These are phyloP conservation scores for Ocimum tenuiflorum DNA, from an alignment of 257 asterid genomes.

Conservation along the genomic window DNA sequence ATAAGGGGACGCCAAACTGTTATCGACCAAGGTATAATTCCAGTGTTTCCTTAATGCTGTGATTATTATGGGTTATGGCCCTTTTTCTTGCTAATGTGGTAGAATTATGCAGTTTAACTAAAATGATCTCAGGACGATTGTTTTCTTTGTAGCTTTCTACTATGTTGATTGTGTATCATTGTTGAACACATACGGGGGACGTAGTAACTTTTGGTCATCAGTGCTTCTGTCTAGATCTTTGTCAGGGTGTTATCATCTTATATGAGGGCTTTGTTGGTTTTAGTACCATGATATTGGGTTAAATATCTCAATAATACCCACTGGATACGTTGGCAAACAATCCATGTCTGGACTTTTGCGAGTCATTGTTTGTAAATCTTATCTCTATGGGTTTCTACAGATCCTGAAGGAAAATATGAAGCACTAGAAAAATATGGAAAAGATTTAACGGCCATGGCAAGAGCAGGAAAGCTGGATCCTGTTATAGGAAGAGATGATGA, in stretches of 20 bases:
- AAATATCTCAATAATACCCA: not conserved
- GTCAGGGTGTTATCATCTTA: not conserved
- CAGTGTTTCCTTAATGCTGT: not conserved
- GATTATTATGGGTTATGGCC: not conserved
- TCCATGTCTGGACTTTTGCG: not conserved
- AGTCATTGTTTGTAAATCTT: not conserved
- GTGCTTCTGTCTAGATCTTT: not conserved
- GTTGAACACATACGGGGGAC: not conserved
- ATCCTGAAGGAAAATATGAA: constrained; percentile 94
- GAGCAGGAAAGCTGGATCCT: constrained; percentile 93
- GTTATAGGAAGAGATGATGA: constrained; percentile 98
- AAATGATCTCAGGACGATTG: not conserved
- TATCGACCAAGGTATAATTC: constrained; percentile 71
- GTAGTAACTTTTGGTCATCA: not conserved
- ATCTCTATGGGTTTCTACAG: constrained; percentile 32
- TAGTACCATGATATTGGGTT: not conserved
- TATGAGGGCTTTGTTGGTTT: not conserved
- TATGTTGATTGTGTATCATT: not conserved
- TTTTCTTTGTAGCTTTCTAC: not conserved
- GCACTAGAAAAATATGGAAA: constrained; percentile 89
- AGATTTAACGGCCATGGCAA: constrained; percentile 96
- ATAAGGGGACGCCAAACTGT: constrained; percentile 90
- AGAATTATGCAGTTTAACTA: not conserved
- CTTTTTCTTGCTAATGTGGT: not conserved
- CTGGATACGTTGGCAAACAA: too few relatives aligned